A percentile compares a stretch with the other conserved stretches of the same genome.
Conservation (phyloP, 2,329 filamentous ascomycete species). For the Penicillium sp. region DNA sequence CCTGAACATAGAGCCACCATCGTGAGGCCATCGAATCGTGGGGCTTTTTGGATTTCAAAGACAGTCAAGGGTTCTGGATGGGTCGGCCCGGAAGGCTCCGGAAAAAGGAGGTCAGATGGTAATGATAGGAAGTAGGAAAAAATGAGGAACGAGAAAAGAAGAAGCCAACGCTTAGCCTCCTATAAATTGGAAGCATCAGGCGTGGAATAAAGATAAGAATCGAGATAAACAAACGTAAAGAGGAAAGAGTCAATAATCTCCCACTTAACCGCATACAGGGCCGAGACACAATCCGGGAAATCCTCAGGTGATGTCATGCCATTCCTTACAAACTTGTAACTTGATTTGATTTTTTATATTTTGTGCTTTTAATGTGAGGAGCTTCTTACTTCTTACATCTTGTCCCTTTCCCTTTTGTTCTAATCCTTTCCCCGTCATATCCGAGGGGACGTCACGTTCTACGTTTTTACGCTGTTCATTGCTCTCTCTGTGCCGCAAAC, state of each 20-base stretch:
- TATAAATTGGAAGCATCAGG: background rate
- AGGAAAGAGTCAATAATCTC: too few species aligned
- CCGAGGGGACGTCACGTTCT: too few species aligned
- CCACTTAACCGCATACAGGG: too few species aligned
- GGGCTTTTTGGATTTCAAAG: background rate
- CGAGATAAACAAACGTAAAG: too few species aligned
- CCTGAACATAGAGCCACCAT: slow-evolving; percentile 59
- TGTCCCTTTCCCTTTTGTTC: too few species aligned
- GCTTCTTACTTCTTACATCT: too few species aligned
- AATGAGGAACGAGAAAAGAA: too few species aligned
- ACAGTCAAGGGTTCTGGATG: background rate
- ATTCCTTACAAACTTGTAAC: background rate
- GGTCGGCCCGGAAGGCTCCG: background rate
- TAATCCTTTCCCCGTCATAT: too few species aligned
- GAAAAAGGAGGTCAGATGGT: background rate
- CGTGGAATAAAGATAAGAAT: too few species aligned
- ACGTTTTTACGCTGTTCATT: too few species aligned
- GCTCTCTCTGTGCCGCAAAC: too few species aligned
- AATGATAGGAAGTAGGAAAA: background rate
- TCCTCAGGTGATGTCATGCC: background rate
- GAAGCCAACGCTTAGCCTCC: background rate
- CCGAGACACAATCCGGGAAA: background rate
- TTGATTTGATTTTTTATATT: background rate
- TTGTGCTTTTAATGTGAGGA: too few species aligned
- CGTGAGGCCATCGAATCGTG: slow-evolving; percentile 37